Evolutionary conservation across 129 eudicot species (phyloP).

Genomic region (Flaveria linearis): DNA sequence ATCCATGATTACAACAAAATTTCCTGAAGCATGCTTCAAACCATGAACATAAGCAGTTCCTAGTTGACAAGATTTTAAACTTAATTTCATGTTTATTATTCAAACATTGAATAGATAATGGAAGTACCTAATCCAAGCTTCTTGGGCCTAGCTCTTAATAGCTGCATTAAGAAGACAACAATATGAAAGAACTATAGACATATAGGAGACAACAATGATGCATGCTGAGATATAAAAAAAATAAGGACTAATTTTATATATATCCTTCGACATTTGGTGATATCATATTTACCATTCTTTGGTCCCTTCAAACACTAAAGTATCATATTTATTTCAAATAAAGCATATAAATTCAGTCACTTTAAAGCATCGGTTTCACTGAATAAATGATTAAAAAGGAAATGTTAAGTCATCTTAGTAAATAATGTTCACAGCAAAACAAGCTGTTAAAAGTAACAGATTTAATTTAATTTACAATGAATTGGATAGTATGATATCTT

Average conservation of each 20-base stretch:
- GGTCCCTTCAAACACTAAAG: background rate
- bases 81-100: constrained; percentile 15
- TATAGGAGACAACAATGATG: background rate
- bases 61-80: constrained; percentile 35
- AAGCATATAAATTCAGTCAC: background rate
- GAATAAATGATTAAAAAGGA: background rate
- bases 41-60: constrained; percentile 97
- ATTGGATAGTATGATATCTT: background rate
- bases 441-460: background rate
- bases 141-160: constrained; percentile 79
- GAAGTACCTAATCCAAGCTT: constrained; percentile 88
- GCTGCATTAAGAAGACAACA: constrained; percentile 40
- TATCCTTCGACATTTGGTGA: background rate
- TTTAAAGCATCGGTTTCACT: background rate
- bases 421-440: background rate
- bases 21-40: constrained; percentile 83
- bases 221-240: background rate
- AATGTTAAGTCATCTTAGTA: background rate
- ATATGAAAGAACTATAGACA: background rate
- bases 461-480: background rate
- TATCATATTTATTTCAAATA: background rate
- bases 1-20: constrained; percentile 91
- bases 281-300: background rate
- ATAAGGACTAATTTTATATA: background rate
- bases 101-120: background rate